Percentiles rank a stretch among this genome's conserved stretches.
Evolutionary conservation across 495 filamentous ascomycete species (phyloP).

Genomic region (Lepidopterella palustris): DNA sequence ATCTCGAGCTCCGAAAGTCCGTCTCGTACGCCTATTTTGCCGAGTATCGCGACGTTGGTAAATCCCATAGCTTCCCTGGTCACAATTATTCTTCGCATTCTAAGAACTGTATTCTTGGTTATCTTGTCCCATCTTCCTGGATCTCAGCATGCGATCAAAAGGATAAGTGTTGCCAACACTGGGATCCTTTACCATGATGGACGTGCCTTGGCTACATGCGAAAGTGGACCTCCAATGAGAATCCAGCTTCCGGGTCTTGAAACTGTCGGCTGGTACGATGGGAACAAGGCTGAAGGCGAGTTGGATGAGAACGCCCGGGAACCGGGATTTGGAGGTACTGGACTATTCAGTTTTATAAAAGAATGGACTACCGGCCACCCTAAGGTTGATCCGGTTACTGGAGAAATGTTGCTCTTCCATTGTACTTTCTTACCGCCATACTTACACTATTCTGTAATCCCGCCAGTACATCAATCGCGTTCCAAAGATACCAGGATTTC

Average conservation of each 20-base stretch:
- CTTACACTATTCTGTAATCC: slow-evolving; percentile 58
- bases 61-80: slow-evolving; percentile 42
- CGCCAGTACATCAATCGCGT: slow-evolving; percentile 10
- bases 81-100: slow-evolving; percentile 41
- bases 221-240: slow-evolving; percentile 60
- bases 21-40: slow-evolving; percentile 46
- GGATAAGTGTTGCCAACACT: slow-evolving; percentile 61
- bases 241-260: slow-evolving; percentile 53
- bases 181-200: slow-evolving; percentile 57
- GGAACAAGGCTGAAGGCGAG: slow-evolving; percentile 46
- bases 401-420: slow-evolving; percentile 59
- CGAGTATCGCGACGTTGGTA: slow-evolving; percentile 56
- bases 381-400: slow-evolving; percentile 51
- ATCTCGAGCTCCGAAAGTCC: slow-evolving; percentile 43
- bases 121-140: slow-evolving; percentile 49
- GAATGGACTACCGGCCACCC: slow-evolving; percentile 68
- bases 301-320: slow-evolving; percentile 12
- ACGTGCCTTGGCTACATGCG: slow-evolving; percentile 57
- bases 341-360: slow-evolving; percentile 49
- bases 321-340: slow-evolving; percentile 45
- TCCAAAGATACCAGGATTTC: neutral
- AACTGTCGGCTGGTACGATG: slow-evolving; percentile 63
- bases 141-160: slow-evolving; percentile 48
- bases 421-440: slow-evolving; percentile 54
- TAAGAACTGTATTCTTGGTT: slow-evolving; percentile 48